Evolutionary conservation across 768 basidiomycete genomes (phyloP), one percentile per base, ranked within the genome.

Genomic region (Hygrocybe punicea): DNA sequence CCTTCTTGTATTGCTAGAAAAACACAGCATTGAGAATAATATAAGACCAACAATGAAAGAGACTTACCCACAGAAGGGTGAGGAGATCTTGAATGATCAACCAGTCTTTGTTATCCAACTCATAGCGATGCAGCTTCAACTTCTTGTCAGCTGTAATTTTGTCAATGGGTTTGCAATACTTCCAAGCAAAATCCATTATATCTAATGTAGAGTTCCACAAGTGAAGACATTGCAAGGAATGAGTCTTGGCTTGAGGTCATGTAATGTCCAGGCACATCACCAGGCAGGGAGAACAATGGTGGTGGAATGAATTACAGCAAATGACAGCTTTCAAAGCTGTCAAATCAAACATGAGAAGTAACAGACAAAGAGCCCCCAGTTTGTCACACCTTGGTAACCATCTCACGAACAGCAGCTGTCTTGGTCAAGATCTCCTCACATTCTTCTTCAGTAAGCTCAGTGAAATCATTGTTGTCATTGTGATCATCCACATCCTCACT

Each of bases 251-350:
- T n/a, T n/a, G n/a, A n/a, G n/a, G n/a, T n/a, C n/a, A n/a, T n/a
- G n/a, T n/a, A n/a, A n/a, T n/a, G n/a, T n/a, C n/a, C n/a, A n/a
- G n/a, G n/a, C n/a, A n/a, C n/a, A n/a, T n/a, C n/a, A n/a, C n/a
- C n/a, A n/a, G n/a, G n/a, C n/a, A n/a, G n/a, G n/a, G n/a, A n/a
- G n/a, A n/a, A n/a, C n/a, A n/a, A n/a, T n/a, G n/a, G n/a, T n/a
- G n/a, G n/a, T n/a, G n/a, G n/a, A 74, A 56, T 72, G 57, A 4
- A 70, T 57, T 24, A 69, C 62, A 13, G 60, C 58, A 56, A 60
- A 70, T 1, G 66, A 53, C 7, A 66, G 47, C 40, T 59, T 58
- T n/a, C 63, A 61, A 35, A 65, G 50, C 68, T 65, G 57, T 47
- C 19, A 45, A 8, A 59, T 34, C 6, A 36, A 11, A 37, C 21